A percentile compares a stretch with the other conserved stretches of the same genome.
phyloP scores from a whole-genome alignment of 176 grass and related monocot genomes.

The Eleusine coracana region DNA sequence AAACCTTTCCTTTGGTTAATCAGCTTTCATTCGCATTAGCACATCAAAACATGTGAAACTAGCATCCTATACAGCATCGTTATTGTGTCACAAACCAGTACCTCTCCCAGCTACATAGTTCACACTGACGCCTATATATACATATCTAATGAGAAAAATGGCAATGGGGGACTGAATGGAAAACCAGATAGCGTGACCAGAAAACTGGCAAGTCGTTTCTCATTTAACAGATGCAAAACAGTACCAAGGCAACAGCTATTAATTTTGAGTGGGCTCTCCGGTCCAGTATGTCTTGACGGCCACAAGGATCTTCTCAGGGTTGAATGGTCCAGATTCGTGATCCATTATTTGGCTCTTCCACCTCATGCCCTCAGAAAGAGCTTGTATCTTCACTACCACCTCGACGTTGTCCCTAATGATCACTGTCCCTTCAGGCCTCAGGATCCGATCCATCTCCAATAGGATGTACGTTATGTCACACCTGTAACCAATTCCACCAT shows the following conservation, averaged over 20 bases:
- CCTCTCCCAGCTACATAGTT: neutral
- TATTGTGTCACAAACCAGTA: slow-evolving; percentile 4
- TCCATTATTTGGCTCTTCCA: slow-evolving; percentile 86
- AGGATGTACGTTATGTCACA: slow-evolving; percentile 72
- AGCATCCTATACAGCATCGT: slow-evolving; percentile 3
- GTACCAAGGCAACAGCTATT: slow-evolving; percentile 17
- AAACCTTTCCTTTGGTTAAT: neutral
- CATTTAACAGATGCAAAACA: neutral
- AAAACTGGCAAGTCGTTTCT: neutral
- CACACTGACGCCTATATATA: slow-evolving; percentile 24
- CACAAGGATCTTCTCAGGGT: slow-evolving; percentile 78
- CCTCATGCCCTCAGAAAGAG: slow-evolving; percentile 57
- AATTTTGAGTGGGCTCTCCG: slow-evolving; percentile 39
- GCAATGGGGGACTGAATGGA: neutral
- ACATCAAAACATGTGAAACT: neutral
- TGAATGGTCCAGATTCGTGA: slow-evolving; percentile 75
- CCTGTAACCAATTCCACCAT: slow-evolving; percentile 36
- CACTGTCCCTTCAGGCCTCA: slow-evolving; percentile 76
- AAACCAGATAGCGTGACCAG: neutral
- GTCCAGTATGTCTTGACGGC: slow-evolving; percentile 87
- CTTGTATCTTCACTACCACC: slow-evolving; percentile 56
- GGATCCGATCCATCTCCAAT: slow-evolving; percentile 76
- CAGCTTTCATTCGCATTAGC: neutral
- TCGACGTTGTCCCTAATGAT: slow-evolving; percentile 68
- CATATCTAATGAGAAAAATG: neutral